phyloP scores from a whole-genome alignment of 2,329 filamentous ascomycete species.

The Rhexocercosporidium sp. region DNA sequence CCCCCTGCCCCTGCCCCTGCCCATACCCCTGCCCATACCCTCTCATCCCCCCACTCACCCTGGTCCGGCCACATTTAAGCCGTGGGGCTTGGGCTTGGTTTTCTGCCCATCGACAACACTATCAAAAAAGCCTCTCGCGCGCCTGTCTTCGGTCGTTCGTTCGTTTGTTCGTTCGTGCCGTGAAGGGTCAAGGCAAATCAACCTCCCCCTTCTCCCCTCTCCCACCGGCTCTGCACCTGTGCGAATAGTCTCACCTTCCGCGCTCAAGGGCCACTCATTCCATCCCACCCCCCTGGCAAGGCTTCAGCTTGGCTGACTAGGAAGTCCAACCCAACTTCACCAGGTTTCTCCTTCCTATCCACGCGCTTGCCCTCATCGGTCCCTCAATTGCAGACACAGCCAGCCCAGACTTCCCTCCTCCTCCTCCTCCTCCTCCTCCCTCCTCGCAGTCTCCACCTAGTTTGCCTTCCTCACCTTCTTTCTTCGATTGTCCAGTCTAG shows the following conservation, averaged over 20 bases:
- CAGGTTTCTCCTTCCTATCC: slow-evolving; percentile 13
- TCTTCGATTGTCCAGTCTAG: slow-evolving; percentile 30
- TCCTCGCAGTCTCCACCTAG: slow-evolving; percentile 20
- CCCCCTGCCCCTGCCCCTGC: background rate
- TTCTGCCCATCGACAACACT: slow-evolving; percentile 9
- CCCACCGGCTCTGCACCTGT: slow-evolving; percentile 7
- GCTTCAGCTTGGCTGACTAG: slow-evolving; percentile 12
- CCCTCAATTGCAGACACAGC: slow-evolving; percentile 15
- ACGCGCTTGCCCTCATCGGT: slow-evolving; percentile 24
- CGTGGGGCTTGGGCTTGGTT: background rate
- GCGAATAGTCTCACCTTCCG: slow-evolving; percentile 12
- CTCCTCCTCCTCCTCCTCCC: slow-evolving; percentile 20
- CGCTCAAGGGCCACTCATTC: slow-evolving; percentile 16
- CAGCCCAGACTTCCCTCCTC: slow-evolving; percentile 18
- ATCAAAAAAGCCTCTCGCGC: slow-evolving; percentile 20
- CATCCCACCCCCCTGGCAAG: slow-evolving; percentile 9
- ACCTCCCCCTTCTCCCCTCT: background rate
- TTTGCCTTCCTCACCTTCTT: slow-evolving; percentile 14
- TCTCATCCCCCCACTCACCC: too few species aligned
- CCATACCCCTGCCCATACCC: background rate
- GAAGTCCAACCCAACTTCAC: slow-evolving; percentile 10
- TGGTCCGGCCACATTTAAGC: background rate
- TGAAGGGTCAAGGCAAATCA: slow-evolving; percentile 22
- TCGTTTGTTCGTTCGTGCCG: background rate
- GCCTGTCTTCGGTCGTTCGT: too few species aligned